Evolutionary conservation across 2,329 filamentous ascomycete genomes (phyloP).

Genomic region (Thelonectria discophora): DNA sequence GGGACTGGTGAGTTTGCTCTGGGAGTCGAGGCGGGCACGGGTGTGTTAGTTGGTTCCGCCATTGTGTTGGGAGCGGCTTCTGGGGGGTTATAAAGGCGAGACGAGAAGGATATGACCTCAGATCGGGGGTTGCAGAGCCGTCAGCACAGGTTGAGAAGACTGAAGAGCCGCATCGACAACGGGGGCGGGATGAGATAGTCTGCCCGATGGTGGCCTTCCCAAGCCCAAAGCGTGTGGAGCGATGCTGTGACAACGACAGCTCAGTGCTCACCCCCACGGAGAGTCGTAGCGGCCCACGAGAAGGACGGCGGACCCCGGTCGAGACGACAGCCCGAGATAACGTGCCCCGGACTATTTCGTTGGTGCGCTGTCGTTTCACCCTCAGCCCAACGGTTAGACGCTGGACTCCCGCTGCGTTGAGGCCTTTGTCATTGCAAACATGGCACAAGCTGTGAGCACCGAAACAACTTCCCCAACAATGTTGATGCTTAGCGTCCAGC

Average conservation of each 20-base stretch:
- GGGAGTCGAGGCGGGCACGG: conserved; percentile 55
- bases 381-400: background rate
- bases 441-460: background rate
- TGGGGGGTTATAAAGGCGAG: conserved; percentile 4
- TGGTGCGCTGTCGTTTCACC: background rate
- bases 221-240: conserved; percentile 21
- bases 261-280: conserved; percentile 19
- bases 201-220: conserved; percentile 16
- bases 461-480: conserved; percentile 1
- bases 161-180: conserved; percentile 26
- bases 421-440: background rate
- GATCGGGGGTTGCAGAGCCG: conserved; percentile 10
- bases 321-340: conserved; percentile 18
- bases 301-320: conserved; percentile 13
- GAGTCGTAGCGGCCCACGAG: conserved; percentile 10
- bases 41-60: conserved; percentile 59
- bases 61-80: conserved; percentile 41
- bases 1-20: conserved; percentile 53
- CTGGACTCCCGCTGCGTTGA: too few relatives aligned
- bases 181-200: conserved; percentile 14
- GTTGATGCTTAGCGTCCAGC: background rate
- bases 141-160: conserved; percentile 12
- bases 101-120: background rate
- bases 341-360: conserved; percentile 5
- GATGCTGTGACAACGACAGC: conserved; percentile 18